Evolutionary conservation across 352 stramenopile species (phyloP).

Genomic region (Globisporangium acanthophoron): DNA sequence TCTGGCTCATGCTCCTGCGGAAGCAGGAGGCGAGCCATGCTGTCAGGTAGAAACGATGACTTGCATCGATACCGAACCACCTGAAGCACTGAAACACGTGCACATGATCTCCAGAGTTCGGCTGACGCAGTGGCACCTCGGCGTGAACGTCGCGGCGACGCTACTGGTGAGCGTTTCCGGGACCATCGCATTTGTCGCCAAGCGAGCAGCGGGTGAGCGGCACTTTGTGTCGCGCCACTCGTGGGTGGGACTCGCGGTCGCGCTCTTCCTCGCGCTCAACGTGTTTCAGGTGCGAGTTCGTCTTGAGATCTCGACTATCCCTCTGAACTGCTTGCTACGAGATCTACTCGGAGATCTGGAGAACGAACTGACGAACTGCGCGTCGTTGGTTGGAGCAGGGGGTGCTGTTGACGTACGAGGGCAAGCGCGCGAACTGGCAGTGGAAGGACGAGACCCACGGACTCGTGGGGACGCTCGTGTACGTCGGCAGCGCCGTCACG

Average conservation of each 20-base stretch:
- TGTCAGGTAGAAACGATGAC: constrained; percentile 22
- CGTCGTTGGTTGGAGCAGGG: constrained; percentile 14
- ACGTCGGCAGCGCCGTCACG: constrained; percentile 38
- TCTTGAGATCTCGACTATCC: too few species aligned
- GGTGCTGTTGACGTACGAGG: constrained; percentile 58
- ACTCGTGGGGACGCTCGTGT: constrained; percentile 48
- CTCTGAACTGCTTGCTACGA: background rate
- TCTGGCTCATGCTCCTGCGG: constrained; percentile 51
- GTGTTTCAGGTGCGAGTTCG: constrained; percentile 33
- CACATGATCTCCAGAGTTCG: constrained; percentile 22
- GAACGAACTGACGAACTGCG: background rate
- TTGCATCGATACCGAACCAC: background rate
- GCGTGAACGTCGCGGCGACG: constrained; percentile 35
- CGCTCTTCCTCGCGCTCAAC: constrained; percentile 56
- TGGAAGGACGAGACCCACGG: constrained; percentile 73
- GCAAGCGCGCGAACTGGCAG: constrained; percentile 45
- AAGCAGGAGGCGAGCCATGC: constrained; percentile 33
- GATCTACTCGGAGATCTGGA: background rate
- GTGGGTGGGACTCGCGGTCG: constrained; percentile 45
- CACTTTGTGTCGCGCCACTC: constrained; percentile 51
- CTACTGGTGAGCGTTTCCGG: constrained; percentile 35
- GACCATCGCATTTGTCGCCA: constrained; percentile 28
- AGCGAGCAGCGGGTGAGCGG: constrained; percentile 17
- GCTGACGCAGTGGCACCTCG: constrained; percentile 53
- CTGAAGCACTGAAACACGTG: background rate